Base-by-base conservation (phyloP, 345 rosid species). In the Brassica nigra region DNA sequence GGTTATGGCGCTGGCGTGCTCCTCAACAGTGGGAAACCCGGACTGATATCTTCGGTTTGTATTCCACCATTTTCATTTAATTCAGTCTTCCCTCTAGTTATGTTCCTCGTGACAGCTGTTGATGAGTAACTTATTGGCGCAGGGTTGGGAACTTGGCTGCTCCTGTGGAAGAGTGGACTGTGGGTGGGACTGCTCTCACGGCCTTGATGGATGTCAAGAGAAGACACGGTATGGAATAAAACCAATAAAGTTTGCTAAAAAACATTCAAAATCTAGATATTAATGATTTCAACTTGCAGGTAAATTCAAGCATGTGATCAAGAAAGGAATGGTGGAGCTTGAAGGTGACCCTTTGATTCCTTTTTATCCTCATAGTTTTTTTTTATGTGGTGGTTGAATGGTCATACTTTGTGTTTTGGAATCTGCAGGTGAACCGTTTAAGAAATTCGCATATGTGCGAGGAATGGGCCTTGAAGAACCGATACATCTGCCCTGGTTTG, bases 291-390 rank as follows among this genome's bases (percentile, higher is more conserved):
- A 5, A 12, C 61, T 83, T 76, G 76, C 84, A 95, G 99, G 99
- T 57, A 96, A 89, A 83, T 93, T 85, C 89, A 96, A 96, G 91
- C 98, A 97, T 78, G 98, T 96, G 84, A 96, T 96, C 84, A 96
- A 96, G 92, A 96, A 96, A 88, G 99, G 98, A 68, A 96, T 96
- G 97, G 98, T 93, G 82, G 99, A 96, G 78, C 98, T 96, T 70
- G 95, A 95, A n/a, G 97, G 99, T 95, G 83, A 78, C 68, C 55
- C 30, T 82, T 70, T 39, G 29, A 66, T 70, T 23, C 61, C 34
- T 8, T 2, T 2, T 10, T 28, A 29, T 6, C 18, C 18, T 18
- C 6, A 65, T 16, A 39, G 6, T 23, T 23, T 23, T 10, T 64
- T 12, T 28, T 4, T 5, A 23, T 52, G n/a, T 0, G 1, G 33